phyloP scores from a whole-genome alignment of 352 stramenopile species.

The Pythium myriotylum region DNA sequence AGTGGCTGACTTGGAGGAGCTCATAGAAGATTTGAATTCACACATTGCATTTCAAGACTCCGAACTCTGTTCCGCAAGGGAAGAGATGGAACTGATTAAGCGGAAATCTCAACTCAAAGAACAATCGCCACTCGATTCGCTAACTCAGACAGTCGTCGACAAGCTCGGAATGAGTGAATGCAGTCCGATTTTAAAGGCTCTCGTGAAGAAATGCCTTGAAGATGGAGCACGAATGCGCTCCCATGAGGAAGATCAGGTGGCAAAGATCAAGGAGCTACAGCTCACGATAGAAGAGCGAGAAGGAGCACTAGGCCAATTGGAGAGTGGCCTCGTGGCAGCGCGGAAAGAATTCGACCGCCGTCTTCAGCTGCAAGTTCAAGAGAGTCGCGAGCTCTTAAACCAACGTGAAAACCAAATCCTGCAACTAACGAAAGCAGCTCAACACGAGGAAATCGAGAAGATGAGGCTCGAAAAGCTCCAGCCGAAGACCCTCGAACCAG shows the following conservation, averaged over 20 bases:
- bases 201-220: conserved; percentile 58
- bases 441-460: conserved; percentile 19
- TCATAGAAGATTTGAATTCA: conserved; percentile 79
- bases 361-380: conserved; percentile 52
- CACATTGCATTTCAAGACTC: conserved; percentile 85
- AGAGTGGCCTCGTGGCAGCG: conserved; percentile 59
- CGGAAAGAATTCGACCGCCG: conserved; percentile 75
- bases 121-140: conserved; percentile 47
- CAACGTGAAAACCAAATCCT: conserved; percentile 50
- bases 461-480: conserved; percentile 18
- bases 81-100: conserved; percentile 59
- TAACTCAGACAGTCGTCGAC: conserved; percentile 35
- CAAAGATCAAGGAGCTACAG: conserved; percentile 41
- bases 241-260: conserved; percentile 44
- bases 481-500: conserved; percentile 18
- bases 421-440: conserved; percentile 23
- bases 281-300: conserved; percentile 54
- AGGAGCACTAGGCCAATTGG: conserved; percentile 51
- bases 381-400: conserved; percentile 33
- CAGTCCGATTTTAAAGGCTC: conserved; percentile 3
- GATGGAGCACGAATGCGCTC: conserved; percentile 54
- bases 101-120: conserved; percentile 40
- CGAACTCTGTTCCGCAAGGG: conserved; percentile 52
- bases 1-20: conserved; percentile 64
- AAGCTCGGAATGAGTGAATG: conserved; percentile 25